phyloP scores from a whole-genome alignment of 2,329 filamentous ascomycete species.

The Pseudomassariella vexata region DNA sequence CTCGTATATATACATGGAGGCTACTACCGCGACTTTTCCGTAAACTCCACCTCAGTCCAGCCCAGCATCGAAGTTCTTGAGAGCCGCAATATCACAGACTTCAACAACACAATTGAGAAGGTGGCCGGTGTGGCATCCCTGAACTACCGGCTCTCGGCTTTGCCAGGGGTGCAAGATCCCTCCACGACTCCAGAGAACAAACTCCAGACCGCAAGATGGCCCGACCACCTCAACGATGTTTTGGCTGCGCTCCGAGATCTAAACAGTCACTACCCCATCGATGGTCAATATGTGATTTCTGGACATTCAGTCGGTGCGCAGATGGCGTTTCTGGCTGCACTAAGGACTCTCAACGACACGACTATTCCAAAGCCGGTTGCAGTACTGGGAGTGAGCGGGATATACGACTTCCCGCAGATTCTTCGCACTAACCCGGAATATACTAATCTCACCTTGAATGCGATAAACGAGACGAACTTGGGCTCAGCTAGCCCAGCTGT shows the following conservation, averaged over 20 bases:
- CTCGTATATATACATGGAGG: constrained; percentile 1
- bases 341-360: constrained; percentile 1
- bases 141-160: constrained; percentile 1
- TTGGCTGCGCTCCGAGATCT: constrained; percentile 1
- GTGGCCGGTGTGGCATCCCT: background rate
- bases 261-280: background rate
- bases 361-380: constrained; percentile 1
- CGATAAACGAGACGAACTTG: background rate
- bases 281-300: constrained; percentile 1
- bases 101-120: constrained; percentile 3
- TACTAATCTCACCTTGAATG: constrained; percentile 2
- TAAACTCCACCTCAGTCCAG: constrained; percentile 1
- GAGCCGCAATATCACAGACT: constrained; percentile 1
- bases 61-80: background rate
- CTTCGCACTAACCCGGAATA: constrained; percentile 2
- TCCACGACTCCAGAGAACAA: background rate
- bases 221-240: constrained; percentile 3
- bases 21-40: constrained; percentile 2
- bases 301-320: constrained; percentile 3
- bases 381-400: constrained; percentile 2
- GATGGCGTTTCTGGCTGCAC: constrained; percentile 1
- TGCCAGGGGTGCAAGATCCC: constrained; percentile 1
- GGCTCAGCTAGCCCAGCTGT: constrained; percentile 1
- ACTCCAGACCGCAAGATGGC: constrained; percentile 2
- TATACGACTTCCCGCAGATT: constrained; percentile 2